Conservation (phyloP, 2,329 filamentous ascomycete genomes). For the Alternaria alternata region DNA sequence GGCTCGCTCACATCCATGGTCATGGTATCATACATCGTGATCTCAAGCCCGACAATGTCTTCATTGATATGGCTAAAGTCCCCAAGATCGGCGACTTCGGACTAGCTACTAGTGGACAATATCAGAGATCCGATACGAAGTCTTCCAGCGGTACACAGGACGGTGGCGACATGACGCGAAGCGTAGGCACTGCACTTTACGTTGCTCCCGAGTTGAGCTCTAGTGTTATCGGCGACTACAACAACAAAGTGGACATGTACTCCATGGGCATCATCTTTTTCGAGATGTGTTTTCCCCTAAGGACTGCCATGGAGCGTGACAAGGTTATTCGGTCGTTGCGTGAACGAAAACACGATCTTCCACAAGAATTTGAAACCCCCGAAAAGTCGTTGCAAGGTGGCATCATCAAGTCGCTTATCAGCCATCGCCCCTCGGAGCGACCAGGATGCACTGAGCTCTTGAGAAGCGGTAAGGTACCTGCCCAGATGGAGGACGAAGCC, state of each 20-base stretch:
- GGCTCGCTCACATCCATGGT: constrained; percentile 86
- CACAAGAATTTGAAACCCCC: constrained; percentile 74
- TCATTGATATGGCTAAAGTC: constrained; percentile 88
- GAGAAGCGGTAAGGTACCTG: constrained; percentile 83
- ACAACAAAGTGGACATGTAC: constrained; percentile 98
- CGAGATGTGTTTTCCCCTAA: constrained; percentile 82
- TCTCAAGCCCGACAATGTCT: constrained; percentile 96
- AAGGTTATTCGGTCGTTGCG: constrained; percentile 74
- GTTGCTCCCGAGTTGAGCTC: constrained; percentile 91
- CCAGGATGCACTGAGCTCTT: constrained; percentile 85
- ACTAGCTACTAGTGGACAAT: constrained; percentile 87
- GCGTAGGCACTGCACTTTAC: constrained; percentile 83
- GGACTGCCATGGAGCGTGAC: constrained; percentile 70
- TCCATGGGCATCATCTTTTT: constrained; percentile 97
- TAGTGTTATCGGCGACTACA: constrained; percentile 78
- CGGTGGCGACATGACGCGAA: constrained; percentile 71
- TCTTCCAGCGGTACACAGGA: constrained; percentile 41
- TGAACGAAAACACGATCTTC: constrained; percentile 72
- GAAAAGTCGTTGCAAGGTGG: constrained; percentile 74
- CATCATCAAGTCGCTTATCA: constrained; percentile 81
- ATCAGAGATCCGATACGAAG: constrained; percentile 66
- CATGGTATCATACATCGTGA: constrained; percentile 95
- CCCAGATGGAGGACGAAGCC: constrained; percentile 92
- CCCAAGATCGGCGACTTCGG: constrained; percentile 98
- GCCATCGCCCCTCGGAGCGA: constrained; percentile 80